These are phyloP conservation scores for Brassica hybrid DNA, from an alignment of 441 rosid species.

Conservation along the genomic window DNA sequence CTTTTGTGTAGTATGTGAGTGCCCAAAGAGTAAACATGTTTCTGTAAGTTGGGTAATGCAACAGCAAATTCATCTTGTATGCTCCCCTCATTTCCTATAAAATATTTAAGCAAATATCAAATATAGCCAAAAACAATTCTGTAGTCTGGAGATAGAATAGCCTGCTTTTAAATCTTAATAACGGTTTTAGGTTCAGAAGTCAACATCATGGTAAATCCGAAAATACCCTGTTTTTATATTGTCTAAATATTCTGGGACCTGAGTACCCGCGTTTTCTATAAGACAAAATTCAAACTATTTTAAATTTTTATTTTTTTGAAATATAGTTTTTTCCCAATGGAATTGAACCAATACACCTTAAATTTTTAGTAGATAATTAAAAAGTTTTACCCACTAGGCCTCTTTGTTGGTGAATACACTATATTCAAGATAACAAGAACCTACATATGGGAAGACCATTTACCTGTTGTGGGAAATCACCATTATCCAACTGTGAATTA, in stretches of 20 bases:
- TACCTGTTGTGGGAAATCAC: slow-evolving; percentile 59
- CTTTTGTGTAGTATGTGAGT: slow-evolving; percentile 16
- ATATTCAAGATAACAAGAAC: not conserved
- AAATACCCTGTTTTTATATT: not conserved
- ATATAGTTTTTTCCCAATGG: not conserved
- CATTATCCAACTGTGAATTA: slow-evolving; percentile 22
- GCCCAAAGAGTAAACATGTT: slow-evolving; percentile 35
- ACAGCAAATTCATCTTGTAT: slow-evolving; percentile 23
- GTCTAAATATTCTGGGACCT: not conserved
- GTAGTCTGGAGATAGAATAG: not conserved
- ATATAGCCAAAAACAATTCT: not conserved
- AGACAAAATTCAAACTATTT: not conserved
- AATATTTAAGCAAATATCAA: not conserved
- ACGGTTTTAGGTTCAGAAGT: not conserved
- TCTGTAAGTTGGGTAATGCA: slow-evolving; percentile 28
- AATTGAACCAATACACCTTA: not conserved
- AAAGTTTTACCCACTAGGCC: not conserved
- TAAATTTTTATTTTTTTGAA: not conserved
- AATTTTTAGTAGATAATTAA: not conserved
- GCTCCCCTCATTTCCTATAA: slow-evolving; percentile 14
- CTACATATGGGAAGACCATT: not conserved
- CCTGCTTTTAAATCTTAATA: slow-evolving; percentile 3
- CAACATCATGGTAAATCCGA: not conserved
- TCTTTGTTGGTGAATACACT: not conserved
- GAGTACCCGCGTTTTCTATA: not conserved